phyloP scores from a whole-genome alignment of 2,329 filamentous ascomycete species.

The Pestalotiopsis sp. region DNA sequence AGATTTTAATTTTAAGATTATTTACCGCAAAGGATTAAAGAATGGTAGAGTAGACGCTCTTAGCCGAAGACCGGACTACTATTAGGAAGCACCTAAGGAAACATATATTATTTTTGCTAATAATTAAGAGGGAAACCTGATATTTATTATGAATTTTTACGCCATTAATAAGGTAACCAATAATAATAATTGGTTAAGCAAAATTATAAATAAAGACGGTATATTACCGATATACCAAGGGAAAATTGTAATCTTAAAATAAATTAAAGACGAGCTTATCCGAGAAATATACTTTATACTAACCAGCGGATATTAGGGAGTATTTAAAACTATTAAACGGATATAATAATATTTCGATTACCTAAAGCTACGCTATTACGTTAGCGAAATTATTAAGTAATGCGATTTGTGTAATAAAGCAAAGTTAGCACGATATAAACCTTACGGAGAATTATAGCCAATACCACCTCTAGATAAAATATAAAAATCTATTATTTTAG shows the following conservation, averaged over 20 bases:
- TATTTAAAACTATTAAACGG: neutral
- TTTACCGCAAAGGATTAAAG: neutral
- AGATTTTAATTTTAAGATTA: no score
- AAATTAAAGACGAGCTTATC: neutral
- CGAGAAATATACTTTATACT: neutral
- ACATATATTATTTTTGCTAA: conserved; percentile 7
- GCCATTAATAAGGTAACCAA: conserved; percentile 7
- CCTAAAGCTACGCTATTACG: neutral
- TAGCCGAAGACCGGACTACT: neutral
- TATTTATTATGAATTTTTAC: no score
- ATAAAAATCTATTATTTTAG: no score
- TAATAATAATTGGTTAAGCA: neutral
- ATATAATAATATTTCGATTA: neutral
- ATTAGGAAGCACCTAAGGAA: neutral
- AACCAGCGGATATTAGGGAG: neutral
- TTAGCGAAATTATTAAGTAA: neutral
- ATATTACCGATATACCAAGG: neutral
- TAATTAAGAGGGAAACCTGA: neutral
- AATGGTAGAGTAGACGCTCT: neutral
- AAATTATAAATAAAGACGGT: no score
- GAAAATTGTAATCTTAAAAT: neutral
- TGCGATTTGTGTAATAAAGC: neutral
- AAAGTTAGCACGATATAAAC: neutral
- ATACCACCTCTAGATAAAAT: no score
- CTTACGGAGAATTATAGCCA: neutral